Evolutionary conservation across 1,284 basidiomycete species (phyloP).

Genomic region (Bondarzewia mesenterica): DNA sequence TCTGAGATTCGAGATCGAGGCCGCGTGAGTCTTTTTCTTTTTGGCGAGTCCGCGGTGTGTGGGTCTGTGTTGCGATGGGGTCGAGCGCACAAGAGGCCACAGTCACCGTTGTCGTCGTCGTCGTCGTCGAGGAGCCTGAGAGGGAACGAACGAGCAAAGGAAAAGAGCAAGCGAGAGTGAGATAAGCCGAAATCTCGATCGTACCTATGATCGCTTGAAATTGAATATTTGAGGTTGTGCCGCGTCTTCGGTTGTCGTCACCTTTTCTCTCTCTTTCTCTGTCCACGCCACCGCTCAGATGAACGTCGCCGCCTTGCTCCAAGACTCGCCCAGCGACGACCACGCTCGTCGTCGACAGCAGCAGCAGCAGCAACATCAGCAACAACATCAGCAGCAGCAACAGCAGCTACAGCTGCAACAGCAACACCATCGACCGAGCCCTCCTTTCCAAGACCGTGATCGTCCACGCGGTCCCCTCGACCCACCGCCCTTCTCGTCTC

Average conservation of each 20-base stretch:
- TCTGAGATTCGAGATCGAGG: neutral
- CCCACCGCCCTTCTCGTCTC: too few relatives aligned
- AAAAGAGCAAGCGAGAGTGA: neutral
- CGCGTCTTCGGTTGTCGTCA: constrained; percentile 7
- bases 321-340: constrained; percentile 58
- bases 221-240: neutral
- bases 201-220: constrained; percentile 7
- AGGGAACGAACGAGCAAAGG: neutral
- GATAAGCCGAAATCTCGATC: constrained; percentile 4
- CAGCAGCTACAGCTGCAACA: too few relatives aligned
- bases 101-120: too few relatives aligned
- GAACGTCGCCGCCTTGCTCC: constrained; percentile 66
- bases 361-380: neutral
- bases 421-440: too few relatives aligned
- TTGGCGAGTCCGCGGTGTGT: neutral
- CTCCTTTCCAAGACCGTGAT: too few relatives aligned
- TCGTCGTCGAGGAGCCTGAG: neutral
- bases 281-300: constrained; percentile 35
- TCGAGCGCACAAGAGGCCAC: neutral
- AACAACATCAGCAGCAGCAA: too few relatives aligned
- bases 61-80: neutral
- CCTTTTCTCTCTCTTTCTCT: constrained; percentile 1
- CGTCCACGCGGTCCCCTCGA: too few relatives aligned
- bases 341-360: constrained; percentile 19
- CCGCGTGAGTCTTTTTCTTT: too few relatives aligned